Percentiles rank a stretch among this genome's conserved stretches.
phyloP scores from a whole-genome alignment of 1,284 basidiomycete genomes.

The Heterobasidion irregulare region DNA sequence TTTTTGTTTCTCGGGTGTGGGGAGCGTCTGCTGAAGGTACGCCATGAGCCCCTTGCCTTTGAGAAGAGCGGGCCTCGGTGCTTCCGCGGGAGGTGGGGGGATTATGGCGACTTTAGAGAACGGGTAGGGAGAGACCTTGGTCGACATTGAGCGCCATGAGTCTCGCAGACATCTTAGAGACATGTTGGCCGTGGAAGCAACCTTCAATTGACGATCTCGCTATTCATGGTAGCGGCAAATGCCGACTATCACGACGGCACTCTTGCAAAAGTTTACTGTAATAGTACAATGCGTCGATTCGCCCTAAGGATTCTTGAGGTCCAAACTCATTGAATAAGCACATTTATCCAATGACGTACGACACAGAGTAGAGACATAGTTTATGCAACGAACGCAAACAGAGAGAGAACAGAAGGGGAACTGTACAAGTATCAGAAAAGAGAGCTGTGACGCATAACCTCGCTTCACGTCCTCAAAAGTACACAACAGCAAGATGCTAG shows the following conservation, averaged over 20 bases:
- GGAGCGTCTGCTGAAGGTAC: conserved; percentile 61
- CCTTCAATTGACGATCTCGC: not conserved
- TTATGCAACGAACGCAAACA: not conserved
- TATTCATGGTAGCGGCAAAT: conserved; percentile 1
- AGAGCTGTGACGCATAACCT: not conserved
- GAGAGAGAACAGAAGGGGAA: not conserved
- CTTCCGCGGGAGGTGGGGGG: conserved; percentile 34
- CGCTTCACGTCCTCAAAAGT: not conserved
- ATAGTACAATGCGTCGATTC: too few species aligned
- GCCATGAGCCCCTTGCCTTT: conserved; percentile 76
- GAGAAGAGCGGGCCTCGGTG: conserved; percentile 38
- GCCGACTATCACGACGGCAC: not conserved
- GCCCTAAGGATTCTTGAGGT: too few species aligned
- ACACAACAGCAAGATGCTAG: conserved; percentile 2
- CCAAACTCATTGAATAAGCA: too few species aligned
- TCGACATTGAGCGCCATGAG: conserved; percentile 5
- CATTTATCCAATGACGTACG: too few species aligned
- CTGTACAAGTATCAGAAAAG: not conserved
- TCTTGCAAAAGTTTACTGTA: too few species aligned
- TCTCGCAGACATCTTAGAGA: conserved; percentile 15
- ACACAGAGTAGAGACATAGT: not conserved
- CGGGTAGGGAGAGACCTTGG: conserved; percentile 44
- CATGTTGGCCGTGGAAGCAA: conserved; percentile 4
- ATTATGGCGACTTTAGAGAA: conserved; percentile 67
- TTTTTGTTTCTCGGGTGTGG: conserved; percentile 57